Evolutionary conservation across 148 eudicot genomes (phyloP).

Genomic region (Cornus kousa): DNA sequence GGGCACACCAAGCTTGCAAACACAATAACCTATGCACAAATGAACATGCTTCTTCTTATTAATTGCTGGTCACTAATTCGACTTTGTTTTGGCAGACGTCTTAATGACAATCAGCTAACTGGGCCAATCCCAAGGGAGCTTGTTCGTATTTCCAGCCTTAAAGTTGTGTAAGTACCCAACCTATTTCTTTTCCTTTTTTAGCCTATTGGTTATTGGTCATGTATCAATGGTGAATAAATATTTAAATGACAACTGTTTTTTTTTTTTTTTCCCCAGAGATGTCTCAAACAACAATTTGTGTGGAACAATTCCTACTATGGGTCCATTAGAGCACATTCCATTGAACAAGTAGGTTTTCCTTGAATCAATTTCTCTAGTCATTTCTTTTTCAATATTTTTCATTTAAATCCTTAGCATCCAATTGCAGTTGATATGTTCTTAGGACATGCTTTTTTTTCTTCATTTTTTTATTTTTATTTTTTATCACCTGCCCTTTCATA

Average conservation of each 20-base stretch:
- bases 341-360: constrained; percentile 68
- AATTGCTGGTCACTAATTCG: neutral
- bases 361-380: neutral
- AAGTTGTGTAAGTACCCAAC: constrained; percentile 78
- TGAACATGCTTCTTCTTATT: neutral
- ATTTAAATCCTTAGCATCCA: neutral
- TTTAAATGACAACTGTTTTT: neutral
- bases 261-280: constrained; percentile 44
- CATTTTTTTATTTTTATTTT: no score
- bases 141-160: constrained; percentile 56
- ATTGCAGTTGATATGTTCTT: neutral
- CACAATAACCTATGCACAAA: neutral
- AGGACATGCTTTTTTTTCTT: neutral
- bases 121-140: constrained; percentile 83
- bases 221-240: neutral
- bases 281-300: constrained; percentile 80
- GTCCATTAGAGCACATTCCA: constrained; percentile 86
- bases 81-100: constrained; percentile 54
- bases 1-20: neutral
- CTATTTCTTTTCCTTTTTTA: neutral
- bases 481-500: neutral
- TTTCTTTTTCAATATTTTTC: neutral
- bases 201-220: neutral
- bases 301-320: constrained; percentile 85
- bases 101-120: constrained; percentile 66